phyloP scores from a whole-genome alignment of 208 protist genomes.

The Acanthamoeba lenticulata region DNA sequence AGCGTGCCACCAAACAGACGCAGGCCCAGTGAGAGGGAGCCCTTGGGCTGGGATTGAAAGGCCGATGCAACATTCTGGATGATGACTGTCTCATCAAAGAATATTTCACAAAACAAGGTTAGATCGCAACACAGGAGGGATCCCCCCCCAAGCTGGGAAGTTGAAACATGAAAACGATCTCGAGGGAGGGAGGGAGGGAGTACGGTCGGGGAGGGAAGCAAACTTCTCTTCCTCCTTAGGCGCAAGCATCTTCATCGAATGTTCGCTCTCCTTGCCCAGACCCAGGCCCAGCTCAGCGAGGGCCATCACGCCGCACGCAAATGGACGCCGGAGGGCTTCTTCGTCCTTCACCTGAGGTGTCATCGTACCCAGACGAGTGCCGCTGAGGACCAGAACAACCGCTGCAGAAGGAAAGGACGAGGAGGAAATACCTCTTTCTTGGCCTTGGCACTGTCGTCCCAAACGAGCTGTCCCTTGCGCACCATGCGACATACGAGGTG shows the following conservation, averaged over 20 bases:
- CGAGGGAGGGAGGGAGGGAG: background rate
- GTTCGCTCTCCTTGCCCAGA: conserved; percentile 60
- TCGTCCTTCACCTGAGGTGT: conserved; percentile 66
- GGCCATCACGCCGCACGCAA: conserved; percentile 33
- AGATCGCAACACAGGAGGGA: background rate
- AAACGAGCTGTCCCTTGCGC: conserved; percentile 41
- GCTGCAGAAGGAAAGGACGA: background rate
- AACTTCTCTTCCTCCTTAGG: conserved; percentile 67
- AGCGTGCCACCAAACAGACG: conserved; percentile 14
- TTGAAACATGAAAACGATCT: background rate
- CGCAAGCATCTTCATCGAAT: conserved; percentile 50
- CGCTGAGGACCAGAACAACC: background rate
- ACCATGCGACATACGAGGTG: conserved; percentile 61
- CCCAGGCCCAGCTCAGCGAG: conserved; percentile 1
- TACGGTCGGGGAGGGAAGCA: conserved; percentile 52
- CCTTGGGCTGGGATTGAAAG: conserved; percentile 31
- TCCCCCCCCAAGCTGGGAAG: no score
- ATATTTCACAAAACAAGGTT: background rate
- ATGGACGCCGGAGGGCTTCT: conserved; percentile 14
- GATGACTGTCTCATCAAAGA: background rate
- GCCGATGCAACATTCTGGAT: conserved; percentile 63
- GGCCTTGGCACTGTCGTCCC: conserved; percentile 55
- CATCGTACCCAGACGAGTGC: background rate
- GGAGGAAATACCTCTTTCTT: background rate
- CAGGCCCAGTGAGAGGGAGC: conserved; percentile 19